These are phyloP conservation scores for Kwoniella botswanensis DNA, from an alignment of 768 basidiomycete species.

Conservation along the genomic window DNA sequence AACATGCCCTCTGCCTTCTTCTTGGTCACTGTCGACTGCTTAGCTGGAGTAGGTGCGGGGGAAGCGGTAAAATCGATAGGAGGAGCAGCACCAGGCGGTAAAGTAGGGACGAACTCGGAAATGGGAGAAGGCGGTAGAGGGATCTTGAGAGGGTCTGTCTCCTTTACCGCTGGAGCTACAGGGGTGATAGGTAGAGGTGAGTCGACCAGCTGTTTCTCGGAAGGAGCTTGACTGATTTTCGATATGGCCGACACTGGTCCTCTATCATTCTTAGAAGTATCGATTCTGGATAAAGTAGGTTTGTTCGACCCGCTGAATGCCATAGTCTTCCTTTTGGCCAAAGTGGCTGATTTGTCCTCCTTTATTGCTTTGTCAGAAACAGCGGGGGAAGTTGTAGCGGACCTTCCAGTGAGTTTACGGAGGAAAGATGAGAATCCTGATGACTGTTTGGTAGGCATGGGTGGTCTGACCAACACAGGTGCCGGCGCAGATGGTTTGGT, in stretches of 20 bases:
- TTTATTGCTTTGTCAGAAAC: slow-evolving; percentile 10
- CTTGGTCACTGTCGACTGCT: not conserved
- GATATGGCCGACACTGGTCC: slow-evolving; percentile 10
- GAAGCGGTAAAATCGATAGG: slow-evolving; percentile 4
- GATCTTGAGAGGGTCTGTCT: slow-evolving; percentile 34
- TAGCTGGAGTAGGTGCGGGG: not conserved
- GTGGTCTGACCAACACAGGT: slow-evolving; percentile 3
- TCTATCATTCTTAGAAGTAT: slow-evolving; percentile 10
- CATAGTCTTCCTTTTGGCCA: slow-evolving; percentile 18
- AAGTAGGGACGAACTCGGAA: slow-evolving; percentile 8
- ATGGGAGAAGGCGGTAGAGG: slow-evolving; percentile 46
- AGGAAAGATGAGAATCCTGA: slow-evolving; percentile 32
- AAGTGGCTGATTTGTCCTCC: slow-evolving; percentile 16
- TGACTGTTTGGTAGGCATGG: slow-evolving; percentile 12
- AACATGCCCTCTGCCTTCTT: slow-evolving; percentile 36
- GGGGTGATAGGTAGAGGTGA: slow-evolving; percentile 13
- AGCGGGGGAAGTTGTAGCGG: slow-evolving; percentile 5
- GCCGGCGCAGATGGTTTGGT: not conserved
- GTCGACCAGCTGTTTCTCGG: not conserved
- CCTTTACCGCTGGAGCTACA: slow-evolving; percentile 3
- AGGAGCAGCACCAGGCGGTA: slow-evolving; percentile 1
- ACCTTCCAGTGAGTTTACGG: slow-evolving; percentile 28
- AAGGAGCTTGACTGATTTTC: not conserved
- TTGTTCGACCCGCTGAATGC: not conserved
- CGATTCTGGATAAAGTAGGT: slow-evolving; percentile 16